Conservation (phyloP, 306 rosid genomes). For the Oemleria cerasiformis region DNA sequence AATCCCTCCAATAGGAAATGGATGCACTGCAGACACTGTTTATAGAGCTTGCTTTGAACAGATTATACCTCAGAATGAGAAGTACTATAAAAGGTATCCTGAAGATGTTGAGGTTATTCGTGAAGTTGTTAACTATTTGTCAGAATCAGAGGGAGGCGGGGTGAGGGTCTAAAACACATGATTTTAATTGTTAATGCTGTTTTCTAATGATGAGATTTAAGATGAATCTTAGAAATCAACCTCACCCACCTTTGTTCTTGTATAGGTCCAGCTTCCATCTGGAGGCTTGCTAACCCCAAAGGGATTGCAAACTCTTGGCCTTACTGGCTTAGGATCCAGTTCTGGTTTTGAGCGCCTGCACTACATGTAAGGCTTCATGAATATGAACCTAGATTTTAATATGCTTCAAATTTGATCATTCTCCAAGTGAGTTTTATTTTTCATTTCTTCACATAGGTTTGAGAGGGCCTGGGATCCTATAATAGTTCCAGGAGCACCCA, state of each 20-base stretch:
- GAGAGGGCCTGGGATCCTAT: conserved; percentile 95
- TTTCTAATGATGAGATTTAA: conserved; percentile 24
- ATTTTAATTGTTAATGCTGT: conserved; percentile 19
- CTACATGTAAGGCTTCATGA: conserved; percentile 55
- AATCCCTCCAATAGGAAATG: conserved; percentile 78
- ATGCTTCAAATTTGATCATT: conserved; percentile 6
- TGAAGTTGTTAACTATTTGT: conserved; percentile 74
- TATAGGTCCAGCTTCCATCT: conserved; percentile 81
- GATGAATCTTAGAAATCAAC: conserved; percentile 15
- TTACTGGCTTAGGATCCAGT: conserved; percentile 69
- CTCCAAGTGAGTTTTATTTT: not conserved
- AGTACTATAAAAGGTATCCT: conserved; percentile 94
- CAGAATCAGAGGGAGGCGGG: conserved; percentile 75
- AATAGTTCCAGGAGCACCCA: conserved; percentile 71
- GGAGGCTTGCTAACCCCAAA: conserved; percentile 86
- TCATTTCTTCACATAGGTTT: conserved; percentile 48
- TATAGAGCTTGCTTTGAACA: conserved; percentile 74
- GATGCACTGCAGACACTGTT: conserved; percentile 74
- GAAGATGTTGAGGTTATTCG: conserved; percentile 68
- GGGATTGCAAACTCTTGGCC: conserved; percentile 86
- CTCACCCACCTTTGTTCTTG: conserved; percentile 24
- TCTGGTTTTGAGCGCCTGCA: conserved; percentile 92
- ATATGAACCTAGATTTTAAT: conserved; percentile 1
- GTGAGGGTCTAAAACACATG: conserved; percentile 37
- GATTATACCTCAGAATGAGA: conserved; percentile 63